Conservation (phyloP, 2,329 filamentous ascomycete genomes). For the Fusarium azukiicola region DNA sequence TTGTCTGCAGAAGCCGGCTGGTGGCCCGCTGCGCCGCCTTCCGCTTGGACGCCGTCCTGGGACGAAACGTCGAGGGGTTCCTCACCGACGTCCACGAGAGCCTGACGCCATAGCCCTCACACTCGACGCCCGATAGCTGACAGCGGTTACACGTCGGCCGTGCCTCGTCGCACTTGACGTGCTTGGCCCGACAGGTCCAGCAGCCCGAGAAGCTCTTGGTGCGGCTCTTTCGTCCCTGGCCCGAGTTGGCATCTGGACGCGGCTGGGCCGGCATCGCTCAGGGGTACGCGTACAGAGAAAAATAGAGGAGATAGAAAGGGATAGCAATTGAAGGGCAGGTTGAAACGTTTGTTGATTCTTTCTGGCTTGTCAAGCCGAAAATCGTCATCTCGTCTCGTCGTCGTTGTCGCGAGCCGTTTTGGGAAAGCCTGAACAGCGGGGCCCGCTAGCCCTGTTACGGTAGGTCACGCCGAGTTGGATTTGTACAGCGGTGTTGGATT, state of each 20-base stretch:
- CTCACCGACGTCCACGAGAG: slow-evolving; percentile 53
- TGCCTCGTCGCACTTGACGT: slow-evolving; percentile 51
- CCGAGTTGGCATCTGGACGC: slow-evolving; percentile 29
- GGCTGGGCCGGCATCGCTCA: slow-evolving; percentile 39
- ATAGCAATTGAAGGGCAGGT: not conserved
- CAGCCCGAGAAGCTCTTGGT: slow-evolving; percentile 54
- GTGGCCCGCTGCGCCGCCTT: slow-evolving; percentile 33
- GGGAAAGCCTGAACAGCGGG: not conserved
- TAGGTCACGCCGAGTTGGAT: not conserved
- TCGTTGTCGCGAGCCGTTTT: slow-evolving; percentile 10
- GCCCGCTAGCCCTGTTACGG: not conserved
- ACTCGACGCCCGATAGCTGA: slow-evolving; percentile 41
- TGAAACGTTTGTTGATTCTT: not conserved
- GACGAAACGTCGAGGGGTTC: slow-evolving; percentile 46
- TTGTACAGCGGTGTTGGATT: too few relatives aligned
- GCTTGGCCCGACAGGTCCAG: slow-evolving; percentile 53
- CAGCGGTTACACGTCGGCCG: slow-evolving; percentile 49
- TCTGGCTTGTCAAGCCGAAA: slow-evolving; percentile 1
- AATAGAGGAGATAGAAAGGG: not conserved
- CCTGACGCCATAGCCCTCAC: slow-evolving; percentile 51
- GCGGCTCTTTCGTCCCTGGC: slow-evolving; percentile 47
- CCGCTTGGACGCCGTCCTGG: slow-evolving; percentile 17
- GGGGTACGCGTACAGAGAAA: not conserved
- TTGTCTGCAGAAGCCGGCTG: slow-evolving; percentile 18
- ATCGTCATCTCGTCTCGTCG: slow-evolving; percentile 21